Evolutionary conservation across 805 yeast genomes (phyloP), one percentile per base, ranked within the genome.

Genomic region (Pichia rugopelliculosa): DNA sequence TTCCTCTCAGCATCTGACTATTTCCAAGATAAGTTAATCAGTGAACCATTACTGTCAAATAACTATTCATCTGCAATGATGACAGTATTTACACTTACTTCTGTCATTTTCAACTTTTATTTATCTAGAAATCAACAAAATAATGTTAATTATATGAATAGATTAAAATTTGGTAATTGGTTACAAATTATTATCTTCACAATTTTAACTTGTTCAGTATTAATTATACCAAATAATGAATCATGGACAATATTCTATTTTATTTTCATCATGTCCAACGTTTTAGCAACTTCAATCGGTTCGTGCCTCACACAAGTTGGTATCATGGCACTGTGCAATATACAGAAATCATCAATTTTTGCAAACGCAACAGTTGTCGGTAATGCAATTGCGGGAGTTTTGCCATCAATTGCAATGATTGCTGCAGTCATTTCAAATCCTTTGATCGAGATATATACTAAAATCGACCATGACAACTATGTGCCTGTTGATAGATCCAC

Each of bases 321-420:
- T 12, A 74, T 86, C 9, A 80, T 90, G 80, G 96, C 98, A 6
- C 73, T 87, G 37, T 93, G 84, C 3, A 86, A 87, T 57, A 79
- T 84, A 1, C 71, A 80, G n/a, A 30, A 30, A 59, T 26, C 33
- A 11, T 90, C 87, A 1, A 74, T 80, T 13, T 86, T 77, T 60
- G 90, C 95, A 11, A 96, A 93, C 59, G 95, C 86, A 0, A 84
- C 84, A 2, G 87, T 93, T 84, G 90, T 90, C 3, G 99, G 99
- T 1, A 96, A 91, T 64, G 96, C 96, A 0, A 69, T 91, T 17
- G 88, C 97, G 0, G 99, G 99, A 2, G 96, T 93, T 0, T 68
- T 91, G 33, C 98, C 99, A 2, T 80, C 96, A 0, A 60, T 85
- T 18, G 81, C 84, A 13, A 75, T 79, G 55, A 82, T 80, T 51